These are phyloP conservation scores for Amaranthus cruentus DNA, from an alignment of 148 eudicot species.

Conservation along the genomic window DNA sequence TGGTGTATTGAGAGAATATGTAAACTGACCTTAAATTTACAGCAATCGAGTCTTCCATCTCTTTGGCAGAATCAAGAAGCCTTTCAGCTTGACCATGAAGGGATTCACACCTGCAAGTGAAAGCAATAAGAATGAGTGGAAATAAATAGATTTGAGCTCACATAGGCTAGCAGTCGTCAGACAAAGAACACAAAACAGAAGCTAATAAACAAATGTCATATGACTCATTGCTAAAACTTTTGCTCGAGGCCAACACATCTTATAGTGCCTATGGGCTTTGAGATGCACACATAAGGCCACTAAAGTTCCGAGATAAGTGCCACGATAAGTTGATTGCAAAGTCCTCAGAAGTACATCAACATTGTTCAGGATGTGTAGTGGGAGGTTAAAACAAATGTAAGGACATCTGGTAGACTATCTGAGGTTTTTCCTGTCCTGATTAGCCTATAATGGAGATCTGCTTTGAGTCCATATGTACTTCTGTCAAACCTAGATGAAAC, in stretches of 20 bases:
- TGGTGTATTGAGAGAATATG: not conserved
- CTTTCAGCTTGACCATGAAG: constrained; percentile 99
- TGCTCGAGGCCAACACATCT: not conserved
- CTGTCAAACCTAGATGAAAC: too few species aligned
- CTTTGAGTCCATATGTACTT: too few species aligned
- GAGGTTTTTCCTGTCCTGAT: too few species aligned
- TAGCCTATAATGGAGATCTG: too few species aligned
- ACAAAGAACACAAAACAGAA: not conserved
- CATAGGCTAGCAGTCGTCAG: not conserved
- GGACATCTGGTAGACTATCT: too few species aligned
- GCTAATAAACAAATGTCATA: not conserved
- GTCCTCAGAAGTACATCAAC: too few species aligned
- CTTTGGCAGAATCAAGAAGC: constrained; percentile 96
- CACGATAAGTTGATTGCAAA: too few species aligned
- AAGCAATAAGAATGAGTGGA: constrained; percentile 1
- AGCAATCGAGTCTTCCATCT: constrained; percentile 98
- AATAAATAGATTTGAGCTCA: not conserved
- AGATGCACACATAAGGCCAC: not conserved
- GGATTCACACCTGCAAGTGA: constrained; percentile 82
- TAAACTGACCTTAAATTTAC: constrained; percentile 80
- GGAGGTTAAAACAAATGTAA: too few species aligned
- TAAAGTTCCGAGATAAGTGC: not conserved
- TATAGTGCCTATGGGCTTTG: not conserved
- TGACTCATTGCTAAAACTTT: not conserved
- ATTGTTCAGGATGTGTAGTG: too few species aligned